These are phyloP conservation scores for Fallopia convolvulus DNA, from an alignment of 148 eudicot species.

Conservation along the genomic window DNA sequence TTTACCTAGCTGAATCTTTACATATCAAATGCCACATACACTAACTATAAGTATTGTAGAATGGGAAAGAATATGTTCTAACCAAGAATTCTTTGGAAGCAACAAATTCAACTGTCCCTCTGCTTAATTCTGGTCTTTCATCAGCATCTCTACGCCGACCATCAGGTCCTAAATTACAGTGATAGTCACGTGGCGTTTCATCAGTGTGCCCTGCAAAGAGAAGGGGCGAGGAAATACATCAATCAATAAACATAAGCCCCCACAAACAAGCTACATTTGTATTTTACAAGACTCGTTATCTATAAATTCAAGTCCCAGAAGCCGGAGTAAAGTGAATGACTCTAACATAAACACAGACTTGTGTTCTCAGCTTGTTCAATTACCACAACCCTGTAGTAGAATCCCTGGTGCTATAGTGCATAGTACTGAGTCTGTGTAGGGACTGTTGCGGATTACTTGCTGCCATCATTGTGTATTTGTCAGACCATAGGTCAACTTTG, in stretches of 20 bases:
- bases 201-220: conserved; percentile 72
- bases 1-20: background rate
- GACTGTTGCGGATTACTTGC: background rate
- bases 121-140: conserved; percentile 91
- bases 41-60: background rate
- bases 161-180: conserved; percentile 92
- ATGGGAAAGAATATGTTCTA: background rate
- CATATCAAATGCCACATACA: background rate
- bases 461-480: background rate
- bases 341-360: background rate
- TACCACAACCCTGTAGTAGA: background rate
- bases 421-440: background rate
- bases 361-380: background rate
- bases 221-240: background rate
- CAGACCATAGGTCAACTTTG: background rate
- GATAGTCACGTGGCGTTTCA: conserved; percentile 97
- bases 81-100: conserved; percentile 93
- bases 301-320: background rate
- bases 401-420: background rate
- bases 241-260: background rate
- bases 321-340: no score
- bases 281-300: background rate
- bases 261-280: background rate
- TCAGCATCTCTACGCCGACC: conserved; percentile 99
- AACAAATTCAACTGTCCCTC: conserved; percentile 98